phyloP scores from a whole-genome alignment of 1,139 yeast species.

The Suhomyces coccinellae region DNA sequence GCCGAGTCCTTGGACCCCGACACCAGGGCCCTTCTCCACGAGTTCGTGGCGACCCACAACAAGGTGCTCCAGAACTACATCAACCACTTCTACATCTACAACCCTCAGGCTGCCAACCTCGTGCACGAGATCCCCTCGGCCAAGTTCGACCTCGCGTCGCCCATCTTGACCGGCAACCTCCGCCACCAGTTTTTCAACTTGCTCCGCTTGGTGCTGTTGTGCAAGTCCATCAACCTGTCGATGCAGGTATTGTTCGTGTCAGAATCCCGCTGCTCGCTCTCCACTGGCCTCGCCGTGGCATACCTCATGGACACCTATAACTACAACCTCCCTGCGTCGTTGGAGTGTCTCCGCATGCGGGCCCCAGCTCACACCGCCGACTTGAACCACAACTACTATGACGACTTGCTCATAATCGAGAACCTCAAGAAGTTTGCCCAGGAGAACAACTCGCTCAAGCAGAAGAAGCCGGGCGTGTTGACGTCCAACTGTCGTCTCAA shows the following conservation, averaged over 20 bases:
- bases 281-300: slow-evolving; percentile 39
- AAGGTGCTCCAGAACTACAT: slow-evolving; percentile 42
- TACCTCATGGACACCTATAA: slow-evolving; percentile 47
- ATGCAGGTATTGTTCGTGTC: slow-evolving; percentile 40
- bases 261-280: slow-evolving; percentile 29
- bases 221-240: slow-evolving; percentile 35
- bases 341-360: slow-evolving; percentile 18
- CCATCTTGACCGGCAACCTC: slow-evolving; percentile 42
- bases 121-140: slow-evolving; percentile 36
- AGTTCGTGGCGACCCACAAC: slow-evolving; percentile 32
- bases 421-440: slow-evolving; percentile 39
- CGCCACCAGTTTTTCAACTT: slow-evolving; percentile 40
- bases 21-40: slow-evolving; percentile 12
- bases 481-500: slow-evolving; percentile 37
- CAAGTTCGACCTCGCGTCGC: slow-evolving; percentile 31
- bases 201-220: slow-evolving; percentile 38
- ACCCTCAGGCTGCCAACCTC: slow-evolving; percentile 29
- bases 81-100: slow-evolving; percentile 37
- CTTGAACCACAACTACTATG: slow-evolving; percentile 39
- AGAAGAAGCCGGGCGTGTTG: slow-evolving; percentile 28
- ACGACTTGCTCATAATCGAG: slow-evolving; percentile 43
- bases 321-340: slow-evolving; percentile 35
- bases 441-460: slow-evolving; percentile 38
- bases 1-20: neutral
- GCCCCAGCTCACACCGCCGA: slow-evolving; percentile 22